These are phyloP conservation scores for Tieghemostelium lacteum DNA, from an alignment of 78 protist genomes.

Conservation along the genomic window DNA sequence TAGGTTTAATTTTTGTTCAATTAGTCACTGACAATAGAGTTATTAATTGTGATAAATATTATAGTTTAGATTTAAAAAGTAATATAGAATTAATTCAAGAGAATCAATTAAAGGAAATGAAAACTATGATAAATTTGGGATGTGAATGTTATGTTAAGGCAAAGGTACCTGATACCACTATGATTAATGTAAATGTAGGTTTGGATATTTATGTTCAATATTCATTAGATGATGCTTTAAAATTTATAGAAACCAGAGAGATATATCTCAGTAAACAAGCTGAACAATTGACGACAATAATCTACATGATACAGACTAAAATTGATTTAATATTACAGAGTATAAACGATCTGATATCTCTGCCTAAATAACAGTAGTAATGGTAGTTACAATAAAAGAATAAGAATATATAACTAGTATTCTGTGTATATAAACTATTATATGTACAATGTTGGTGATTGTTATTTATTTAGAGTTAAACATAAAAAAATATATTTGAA, in stretches of 20 bases:
- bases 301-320: slow-evolving; percentile 23
- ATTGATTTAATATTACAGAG: slow-evolving; percentile 64
- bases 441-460: too few species aligned
- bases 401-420: too few species aligned
- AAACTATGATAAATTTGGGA: slow-evolving; percentile 82
- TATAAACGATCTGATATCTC: slow-evolving; percentile 14
- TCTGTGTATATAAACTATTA: too few species aligned
- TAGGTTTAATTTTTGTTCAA: neutral
- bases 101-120: slow-evolving; percentile 52
- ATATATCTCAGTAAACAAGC: slow-evolving; percentile 8
- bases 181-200: slow-evolving; percentile 69
- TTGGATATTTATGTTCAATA: slow-evolving; percentile 61
- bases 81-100: slow-evolving; percentile 67
- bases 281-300: slow-evolving; percentile 33
- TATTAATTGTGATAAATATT: neutral
- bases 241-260: slow-evolving; percentile 59
- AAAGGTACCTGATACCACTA: slow-evolving; percentile 72
- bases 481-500: too few species aligned
- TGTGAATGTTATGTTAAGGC: slow-evolving; percentile 81
- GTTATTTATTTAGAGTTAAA: too few species aligned
- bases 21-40: neutral
- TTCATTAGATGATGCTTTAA: slow-evolving; percentile 51
- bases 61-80: slow-evolving; percentile 74
- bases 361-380: neutral
- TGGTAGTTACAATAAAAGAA: too few species aligned